Percentiles rank a stretch among this genome's conserved stretches.
These are phyloP conservation scores for Solanum chiquidenum DNA, from an alignment of 257 asterid species.

Conservation along the genomic window DNA sequence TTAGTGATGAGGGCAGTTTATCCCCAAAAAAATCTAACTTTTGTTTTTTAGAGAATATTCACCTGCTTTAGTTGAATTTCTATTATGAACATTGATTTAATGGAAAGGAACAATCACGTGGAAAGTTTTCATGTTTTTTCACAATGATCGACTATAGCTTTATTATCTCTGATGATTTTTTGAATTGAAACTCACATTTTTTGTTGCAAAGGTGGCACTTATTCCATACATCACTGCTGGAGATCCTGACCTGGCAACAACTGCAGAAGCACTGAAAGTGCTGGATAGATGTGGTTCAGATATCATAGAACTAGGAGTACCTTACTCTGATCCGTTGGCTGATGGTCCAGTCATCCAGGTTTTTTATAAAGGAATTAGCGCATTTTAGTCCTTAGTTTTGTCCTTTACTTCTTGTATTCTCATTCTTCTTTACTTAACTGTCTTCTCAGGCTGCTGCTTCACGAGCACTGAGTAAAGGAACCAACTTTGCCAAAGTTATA, in stretches of 20 bases:
- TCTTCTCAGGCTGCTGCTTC: constrained; percentile 67
- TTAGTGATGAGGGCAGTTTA: background rate
- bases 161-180: background rate
- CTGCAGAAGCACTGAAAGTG: constrained; percentile 73
- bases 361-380: background rate
- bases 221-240: constrained; percentile 89
- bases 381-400: background rate
- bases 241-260: constrained; percentile 77
- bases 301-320: constrained; percentile 80
- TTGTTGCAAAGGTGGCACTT: constrained; percentile 60
- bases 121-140: background rate
- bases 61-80: background rate
- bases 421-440: background rate
- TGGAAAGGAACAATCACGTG: background rate
- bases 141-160: background rate
- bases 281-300: constrained; percentile 84
- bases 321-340: constrained; percentile 95
- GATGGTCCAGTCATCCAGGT: constrained; percentile 98
- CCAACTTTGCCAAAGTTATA: constrained; percentile 58
- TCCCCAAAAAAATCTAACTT: background rate
- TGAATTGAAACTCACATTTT: constrained; percentile 5
- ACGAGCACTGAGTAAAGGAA: constrained; percentile 61
- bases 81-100: background rate
- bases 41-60: background rate
- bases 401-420: background rate